Percentiles rank a stretch among this genome's conserved stretches.
phyloP scores from a whole-genome alignment of 1,284 basidiomycete species.

The Cryptococcus floricola region DNA sequence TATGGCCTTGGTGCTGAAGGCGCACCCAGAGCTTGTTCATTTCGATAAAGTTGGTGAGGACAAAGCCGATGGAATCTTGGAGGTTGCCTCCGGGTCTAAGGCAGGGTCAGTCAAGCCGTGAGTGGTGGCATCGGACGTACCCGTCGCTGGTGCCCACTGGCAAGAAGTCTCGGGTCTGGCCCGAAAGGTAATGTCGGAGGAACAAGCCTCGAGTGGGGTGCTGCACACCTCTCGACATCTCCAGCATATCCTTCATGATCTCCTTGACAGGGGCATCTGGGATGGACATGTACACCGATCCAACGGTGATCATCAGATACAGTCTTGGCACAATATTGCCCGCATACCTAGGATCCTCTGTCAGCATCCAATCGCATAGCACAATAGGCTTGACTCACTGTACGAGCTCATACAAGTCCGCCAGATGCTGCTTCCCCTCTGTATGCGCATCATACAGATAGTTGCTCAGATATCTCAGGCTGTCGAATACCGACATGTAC shows the following conservation, averaged over 20 bases:
- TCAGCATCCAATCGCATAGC: neutral
- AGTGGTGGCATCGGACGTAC: conserved; percentile 53
- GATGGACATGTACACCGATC: conserved; percentile 95
- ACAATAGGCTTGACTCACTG: conserved; percentile 60
- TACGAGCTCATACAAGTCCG: conserved; percentile 93
- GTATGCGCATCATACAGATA: conserved; percentile 91
- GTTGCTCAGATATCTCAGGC: conserved; percentile 84
- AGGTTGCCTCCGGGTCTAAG: conserved; percentile 76
- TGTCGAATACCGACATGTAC: conserved; percentile 96
- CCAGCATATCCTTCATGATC: conserved; percentile 99
- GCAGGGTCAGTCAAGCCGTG: neutral
- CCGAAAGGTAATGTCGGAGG: conserved; percentile 87
- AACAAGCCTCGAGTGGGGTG: conserved; percentile 91
- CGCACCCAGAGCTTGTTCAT: conserved; percentile 99
- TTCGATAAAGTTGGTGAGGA: conserved; percentile 94
- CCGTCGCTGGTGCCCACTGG: conserved; percentile 76
- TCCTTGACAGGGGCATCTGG: conserved; percentile 92
- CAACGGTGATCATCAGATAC: conserved; percentile 97
- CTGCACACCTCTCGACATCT: conserved; percentile 92
- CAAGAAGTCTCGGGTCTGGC: conserved; percentile 89
- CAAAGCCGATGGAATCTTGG: conserved; percentile 87
- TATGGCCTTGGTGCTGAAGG: conserved; percentile 91
- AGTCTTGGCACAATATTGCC: conserved; percentile 77
- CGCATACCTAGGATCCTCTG: conserved; percentile 36
- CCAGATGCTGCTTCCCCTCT: conserved; percentile 82